These are phyloP conservation scores for Passalora sequoiae DNA, from an alignment of 2,329 filamentous ascomycete species.

Conservation along the genomic window DNA sequence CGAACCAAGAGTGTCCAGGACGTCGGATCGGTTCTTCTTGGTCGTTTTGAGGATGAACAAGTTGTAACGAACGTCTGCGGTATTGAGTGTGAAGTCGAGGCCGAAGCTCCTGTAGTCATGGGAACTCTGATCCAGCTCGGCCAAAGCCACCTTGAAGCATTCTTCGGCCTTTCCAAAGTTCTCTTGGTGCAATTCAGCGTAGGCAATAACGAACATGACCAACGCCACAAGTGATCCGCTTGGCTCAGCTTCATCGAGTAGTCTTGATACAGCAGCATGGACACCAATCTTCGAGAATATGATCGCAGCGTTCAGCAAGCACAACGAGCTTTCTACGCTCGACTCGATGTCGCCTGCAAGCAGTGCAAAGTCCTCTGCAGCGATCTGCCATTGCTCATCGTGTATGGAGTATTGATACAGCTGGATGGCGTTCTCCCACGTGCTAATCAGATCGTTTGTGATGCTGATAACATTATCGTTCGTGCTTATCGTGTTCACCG, in stretches of 20 bases:
- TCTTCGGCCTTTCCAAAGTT: slow-evolving; percentile 13
- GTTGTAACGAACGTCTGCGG: slow-evolving; percentile 5
- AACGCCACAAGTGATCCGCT: slow-evolving; percentile 13
- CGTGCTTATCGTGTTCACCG: neutral
- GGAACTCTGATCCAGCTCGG: slow-evolving; percentile 1
- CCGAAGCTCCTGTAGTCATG: slow-evolving; percentile 10
- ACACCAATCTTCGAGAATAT: slow-evolving; percentile 27
- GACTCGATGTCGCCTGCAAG: slow-evolving; percentile 16
- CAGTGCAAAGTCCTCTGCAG: slow-evolving; percentile 20
- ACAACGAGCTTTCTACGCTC: slow-evolving; percentile 10
- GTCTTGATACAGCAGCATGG: slow-evolving; percentile 14
- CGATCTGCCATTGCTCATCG: slow-evolving; percentile 26
- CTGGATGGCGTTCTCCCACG: slow-evolving; percentile 31
- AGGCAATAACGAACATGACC: slow-evolving; percentile 24
- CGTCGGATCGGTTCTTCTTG: slow-evolving; percentile 3
- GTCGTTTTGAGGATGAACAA: slow-evolving; percentile 6
- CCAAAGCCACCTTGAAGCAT: slow-evolving; percentile 18
- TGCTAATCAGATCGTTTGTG: neutral
- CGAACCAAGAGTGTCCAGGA: slow-evolving; percentile 13
- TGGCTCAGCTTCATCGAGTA: slow-evolving; percentile 16
- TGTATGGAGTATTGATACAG: slow-evolving; percentile 21
- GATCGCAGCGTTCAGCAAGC: slow-evolving; percentile 26
- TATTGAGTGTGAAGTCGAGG: slow-evolving; percentile 20
- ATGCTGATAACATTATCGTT: neutral
- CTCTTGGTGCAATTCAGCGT: slow-evolving; percentile 22